Percentiles rank a stretch among this genome's conserved stretches.
Evolutionary conservation across 2,329 filamentous ascomycete genomes (phyloP).

Genomic region (Nannizziopsis arthrosporioides): DNA sequence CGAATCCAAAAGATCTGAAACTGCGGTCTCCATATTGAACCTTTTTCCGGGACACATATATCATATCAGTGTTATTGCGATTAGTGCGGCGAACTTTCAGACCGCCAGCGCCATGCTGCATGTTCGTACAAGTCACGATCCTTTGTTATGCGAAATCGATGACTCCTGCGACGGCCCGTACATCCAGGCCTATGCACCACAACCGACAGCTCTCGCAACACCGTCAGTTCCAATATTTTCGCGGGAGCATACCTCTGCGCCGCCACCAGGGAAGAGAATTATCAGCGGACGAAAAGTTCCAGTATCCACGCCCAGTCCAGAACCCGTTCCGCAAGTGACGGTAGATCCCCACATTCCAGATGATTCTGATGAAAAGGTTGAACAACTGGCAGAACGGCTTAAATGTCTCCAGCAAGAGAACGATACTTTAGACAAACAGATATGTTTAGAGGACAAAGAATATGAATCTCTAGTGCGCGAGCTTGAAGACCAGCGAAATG

Average conservation of each 20-base stretch:
- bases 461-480: constrained; percentile 54
- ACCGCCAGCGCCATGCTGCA: constrained; percentile 77
- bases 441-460: constrained; percentile 57
- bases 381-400: constrained; percentile 69
- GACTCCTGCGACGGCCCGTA: constrained; percentile 26
- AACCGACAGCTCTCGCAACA: constrained; percentile 44
- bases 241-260: constrained; percentile 53
- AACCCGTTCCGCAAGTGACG: constrained; percentile 28
- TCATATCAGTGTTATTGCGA: constrained; percentile 82
- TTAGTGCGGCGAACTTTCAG: constrained; percentile 85
- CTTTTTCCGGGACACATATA: constrained; percentile 81
- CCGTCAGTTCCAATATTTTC: constrained; percentile 50
- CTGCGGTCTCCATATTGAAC: constrained; percentile 81
- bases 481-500: constrained; percentile 65
- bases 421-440: constrained; percentile 61
- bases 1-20: constrained; percentile 68
- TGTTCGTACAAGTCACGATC: constrained; percentile 57
- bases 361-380: constrained; percentile 55
- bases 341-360: constrained; percentile 34
- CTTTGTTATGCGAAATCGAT: constrained; percentile 26
- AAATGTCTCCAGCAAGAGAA: constrained; percentile 72
- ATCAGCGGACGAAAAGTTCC: constrained; percentile 58
- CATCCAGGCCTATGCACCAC: constrained; percentile 45
- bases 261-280: constrained; percentile 47
- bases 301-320: constrained; percentile 53